Evolutionary conservation across 2,329 filamentous ascomycete genomes (phyloP).

Genomic region (Diaporthe sp.): DNA sequence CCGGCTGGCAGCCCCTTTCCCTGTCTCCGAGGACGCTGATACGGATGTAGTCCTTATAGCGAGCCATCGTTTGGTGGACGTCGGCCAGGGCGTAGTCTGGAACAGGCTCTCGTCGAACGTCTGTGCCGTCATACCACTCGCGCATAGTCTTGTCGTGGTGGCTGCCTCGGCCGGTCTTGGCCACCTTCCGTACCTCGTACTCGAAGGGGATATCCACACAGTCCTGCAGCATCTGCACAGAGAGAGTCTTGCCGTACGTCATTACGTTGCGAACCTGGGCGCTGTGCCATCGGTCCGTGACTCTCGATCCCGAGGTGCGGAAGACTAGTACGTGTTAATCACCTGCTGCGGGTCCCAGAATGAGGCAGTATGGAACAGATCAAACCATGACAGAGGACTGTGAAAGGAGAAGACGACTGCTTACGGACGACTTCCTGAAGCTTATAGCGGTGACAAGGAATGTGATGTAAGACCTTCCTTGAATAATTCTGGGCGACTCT

Average conservation of each 20-base stretch:
- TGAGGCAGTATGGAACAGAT: background rate
- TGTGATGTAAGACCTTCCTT: slow-evolving; percentile 62
- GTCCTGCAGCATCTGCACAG: slow-evolving; percentile 57
- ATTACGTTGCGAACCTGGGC: slow-evolving; percentile 57
- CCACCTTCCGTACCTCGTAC: slow-evolving; percentile 59
- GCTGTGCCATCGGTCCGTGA: slow-evolving; percentile 60
- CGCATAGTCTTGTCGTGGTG: background rate
- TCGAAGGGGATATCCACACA: slow-evolving; percentile 54
- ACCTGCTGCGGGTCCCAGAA: background rate
- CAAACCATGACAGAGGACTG: background rate
- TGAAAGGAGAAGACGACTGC: background rate
- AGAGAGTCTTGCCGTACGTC: slow-evolving; percentile 45
- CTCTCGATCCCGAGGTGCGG: slow-evolving; percentile 58
- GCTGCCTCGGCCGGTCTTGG: background rate
- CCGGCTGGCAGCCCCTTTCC: background rate
- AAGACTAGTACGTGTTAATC: slow-evolving; percentile 47
- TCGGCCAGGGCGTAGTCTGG: slow-evolving; percentile 56
- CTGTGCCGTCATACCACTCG: background rate
- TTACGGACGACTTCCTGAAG: slow-evolving; percentile 51
- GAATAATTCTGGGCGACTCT: slow-evolving; percentile 54
- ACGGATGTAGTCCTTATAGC: slow-evolving; percentile 55
- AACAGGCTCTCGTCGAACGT: background rate
- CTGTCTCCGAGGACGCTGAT: slow-evolving; percentile 23
- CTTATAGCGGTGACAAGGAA: slow-evolving; percentile 60
- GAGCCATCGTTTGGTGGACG: slow-evolving; percentile 51